These are phyloP conservation scores for Coelastrella sp. DNA, from an alignment of 139 green algal genomes.

Conservation along the genomic window DNA sequence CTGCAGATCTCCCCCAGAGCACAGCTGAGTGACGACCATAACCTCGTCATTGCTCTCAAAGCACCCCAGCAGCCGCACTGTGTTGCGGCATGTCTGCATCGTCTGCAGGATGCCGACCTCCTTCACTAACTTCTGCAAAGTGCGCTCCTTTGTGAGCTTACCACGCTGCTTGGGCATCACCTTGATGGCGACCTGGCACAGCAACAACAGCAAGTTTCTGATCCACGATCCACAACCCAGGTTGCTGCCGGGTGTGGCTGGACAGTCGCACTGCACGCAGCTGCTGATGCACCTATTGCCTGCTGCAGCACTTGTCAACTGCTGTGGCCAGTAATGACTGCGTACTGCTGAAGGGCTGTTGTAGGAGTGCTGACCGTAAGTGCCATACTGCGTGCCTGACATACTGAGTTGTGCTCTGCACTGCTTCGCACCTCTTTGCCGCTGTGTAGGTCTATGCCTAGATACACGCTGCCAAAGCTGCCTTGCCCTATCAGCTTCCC, in stretches of 20 bases:
- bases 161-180: constrained; percentile 66
- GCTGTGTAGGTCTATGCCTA: constrained; percentile 53
- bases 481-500: constrained; percentile 63
- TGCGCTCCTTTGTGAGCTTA: constrained; percentile 57
- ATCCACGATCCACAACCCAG: no score
- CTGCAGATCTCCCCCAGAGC: constrained; percentile 69
- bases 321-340: no score
- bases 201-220: background rate
- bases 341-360: no score
- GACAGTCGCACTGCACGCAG: no score
- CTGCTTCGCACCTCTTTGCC: constrained; percentile 44
- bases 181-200: constrained; percentile 60
- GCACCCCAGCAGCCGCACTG: constrained; percentile 61
- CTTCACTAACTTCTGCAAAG: constrained; percentile 64
- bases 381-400: background rate
- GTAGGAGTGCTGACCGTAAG: no score
- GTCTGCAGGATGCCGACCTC: constrained; percentile 54
- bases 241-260: no score
- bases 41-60: constrained; percentile 64
- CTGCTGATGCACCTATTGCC: no score
- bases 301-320: no score
- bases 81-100: constrained; percentile 50
- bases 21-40: constrained; percentile 66
- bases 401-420: background rate
- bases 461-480: constrained; percentile 61